Base-by-base conservation (phyloP, 805 yeast species). In the Blastobotrys attinorum region DNA sequence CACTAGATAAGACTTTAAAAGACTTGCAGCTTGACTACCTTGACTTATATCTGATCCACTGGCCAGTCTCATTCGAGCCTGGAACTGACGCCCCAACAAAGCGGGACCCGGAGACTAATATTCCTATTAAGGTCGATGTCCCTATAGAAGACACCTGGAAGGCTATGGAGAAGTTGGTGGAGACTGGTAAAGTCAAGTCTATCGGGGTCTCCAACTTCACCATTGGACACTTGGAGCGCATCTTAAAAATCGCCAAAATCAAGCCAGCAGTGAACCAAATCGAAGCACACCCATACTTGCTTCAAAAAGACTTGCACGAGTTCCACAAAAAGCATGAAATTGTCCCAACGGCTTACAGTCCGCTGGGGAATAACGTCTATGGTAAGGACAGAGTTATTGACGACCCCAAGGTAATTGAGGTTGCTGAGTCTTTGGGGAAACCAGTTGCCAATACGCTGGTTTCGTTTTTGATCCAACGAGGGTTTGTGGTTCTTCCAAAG, bases 131-230 rank as follows among this genome's bases (percentile, higher is more conserved):
- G 38, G 13, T n/a, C 11, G 54, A 51, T 29, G 42, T 47, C 34
- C 36, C 57, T 11, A 15, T 58, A 7, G 48, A 74, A 44, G 73
- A 70, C 35, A 66, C 76, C n/a, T 79, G 76, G 72, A 57, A 60
- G 46, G 79, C 77, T 3, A 60, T 78, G 57, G 76, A 78, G 57
- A 75, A 76, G 47, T 69, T 69, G 3, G 77, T 71, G 13, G 72
- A 58, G 29, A 55, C 62, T 15, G 82, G 86, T 6, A 59, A 67
- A 37, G 76, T 81, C 42, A 73, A 71, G 54, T 70, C 83, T 8
- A 77, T 85, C 45, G 95, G 95, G 38, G 89, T 85, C 13, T 83
- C 94, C 6, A 83, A 83, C 64, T 84, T 71, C 55, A 85, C 86
- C 38, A 56, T 61, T 13, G 63, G 61, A 3, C 87, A 79, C 57